phyloP scores from a whole-genome alignment of 495 filamentous ascomycete genomes.

The Tuber microsphaerosporum region DNA sequence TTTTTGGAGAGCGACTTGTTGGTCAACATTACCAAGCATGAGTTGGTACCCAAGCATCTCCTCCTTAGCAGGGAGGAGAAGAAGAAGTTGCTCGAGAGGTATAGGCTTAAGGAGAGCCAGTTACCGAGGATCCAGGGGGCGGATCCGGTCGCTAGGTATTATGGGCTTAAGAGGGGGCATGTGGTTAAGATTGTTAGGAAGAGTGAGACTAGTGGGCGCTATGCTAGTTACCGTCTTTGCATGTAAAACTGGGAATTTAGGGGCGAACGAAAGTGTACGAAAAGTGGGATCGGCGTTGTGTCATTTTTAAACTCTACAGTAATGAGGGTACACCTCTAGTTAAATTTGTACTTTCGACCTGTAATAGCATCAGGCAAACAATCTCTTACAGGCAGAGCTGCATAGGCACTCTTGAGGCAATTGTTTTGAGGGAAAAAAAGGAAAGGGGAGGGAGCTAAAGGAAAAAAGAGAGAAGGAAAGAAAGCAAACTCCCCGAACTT shows the following conservation, averaged over 20 bases:
- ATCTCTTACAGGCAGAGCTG: not conserved
- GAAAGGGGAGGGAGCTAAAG: not conserved
- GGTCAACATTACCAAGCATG: slow-evolving; percentile 96
- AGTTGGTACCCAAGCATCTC: slow-evolving; percentile 90
- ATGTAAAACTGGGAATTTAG: slow-evolving; percentile 16
- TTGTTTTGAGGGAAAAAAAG: not conserved
- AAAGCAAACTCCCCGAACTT: not conserved
- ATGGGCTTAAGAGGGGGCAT: slow-evolving; percentile 85
- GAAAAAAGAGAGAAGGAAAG: not conserved
- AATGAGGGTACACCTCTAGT: not conserved
- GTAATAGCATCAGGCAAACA: not conserved
- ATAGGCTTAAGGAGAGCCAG: slow-evolving; percentile 94
- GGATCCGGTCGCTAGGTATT: slow-evolving; percentile 86
- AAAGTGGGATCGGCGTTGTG: slow-evolving; percentile 1
- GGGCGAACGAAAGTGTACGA: slow-evolving; percentile 4
- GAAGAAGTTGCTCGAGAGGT: slow-evolving; percentile 68
- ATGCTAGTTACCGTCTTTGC: slow-evolving; percentile 58
- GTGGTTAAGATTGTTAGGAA: slow-evolving; percentile 96
- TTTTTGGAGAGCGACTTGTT: slow-evolving; percentile 93
- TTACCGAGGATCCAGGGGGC: slow-evolving; percentile 82
- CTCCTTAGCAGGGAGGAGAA: slow-evolving; percentile 87
- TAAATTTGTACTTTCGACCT: not conserved
- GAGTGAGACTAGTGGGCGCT: slow-evolving; percentile 68
- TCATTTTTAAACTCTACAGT: not conserved
- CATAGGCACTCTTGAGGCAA: not conserved